phyloP scores from a whole-genome alignment of 805 yeast species.

The Candida bentonensis region DNA sequence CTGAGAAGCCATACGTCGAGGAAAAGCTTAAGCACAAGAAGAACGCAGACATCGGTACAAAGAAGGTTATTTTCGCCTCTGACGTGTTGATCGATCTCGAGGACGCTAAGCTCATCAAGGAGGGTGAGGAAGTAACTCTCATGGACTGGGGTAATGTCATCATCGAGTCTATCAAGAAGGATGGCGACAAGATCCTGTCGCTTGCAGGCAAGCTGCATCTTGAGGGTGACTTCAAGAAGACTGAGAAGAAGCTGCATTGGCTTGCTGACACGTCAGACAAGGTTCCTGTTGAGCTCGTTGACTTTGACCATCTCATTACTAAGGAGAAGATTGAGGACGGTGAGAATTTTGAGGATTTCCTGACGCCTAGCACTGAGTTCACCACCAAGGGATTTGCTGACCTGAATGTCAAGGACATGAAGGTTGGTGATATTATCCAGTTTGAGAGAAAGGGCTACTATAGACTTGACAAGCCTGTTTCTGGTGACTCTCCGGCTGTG shows the following conservation, averaged over 20 bases:
- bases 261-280: slow-evolving; percentile 68
- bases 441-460: slow-evolving; percentile 96
- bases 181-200: slow-evolving; percentile 41
- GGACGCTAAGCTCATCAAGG: slow-evolving; percentile 62
- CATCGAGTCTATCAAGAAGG: slow-evolving; percentile 52
- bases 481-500: slow-evolving; percentile 50
- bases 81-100: slow-evolving; percentile 70
- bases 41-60: slow-evolving; percentile 79
- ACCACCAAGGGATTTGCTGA: slow-evolving; percentile 68
- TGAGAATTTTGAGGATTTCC: slow-evolving; percentile 82
- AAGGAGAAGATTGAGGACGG: slow-evolving; percentile 92
- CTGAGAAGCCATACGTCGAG: slow-evolving; percentile 48
- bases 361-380: slow-evolving; percentile 81
- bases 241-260: slow-evolving; percentile 92
- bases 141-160: slow-evolving; percentile 99
- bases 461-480: slow-evolving; percentile 50
- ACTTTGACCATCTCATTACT: slow-evolving; percentile 87
- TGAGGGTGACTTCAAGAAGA: slow-evolving; percentile 95
- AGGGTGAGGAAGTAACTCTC: slow-evolving; percentile 86
- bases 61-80: slow-evolving; percentile 55
- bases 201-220: slow-evolving; percentile 70
- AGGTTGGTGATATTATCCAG: slow-evolving; percentile 80
- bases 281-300: slow-evolving; percentile 64
- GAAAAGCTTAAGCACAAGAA: slow-evolving; percentile 88
- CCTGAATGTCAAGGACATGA: slow-evolving; percentile 56